A percentile compares a stretch with the other conserved stretches of the same genome.
phyloP scores from a whole-genome alignment of 2,329 filamentous ascomycete genomes.

The Balansia obtecta region DNA sequence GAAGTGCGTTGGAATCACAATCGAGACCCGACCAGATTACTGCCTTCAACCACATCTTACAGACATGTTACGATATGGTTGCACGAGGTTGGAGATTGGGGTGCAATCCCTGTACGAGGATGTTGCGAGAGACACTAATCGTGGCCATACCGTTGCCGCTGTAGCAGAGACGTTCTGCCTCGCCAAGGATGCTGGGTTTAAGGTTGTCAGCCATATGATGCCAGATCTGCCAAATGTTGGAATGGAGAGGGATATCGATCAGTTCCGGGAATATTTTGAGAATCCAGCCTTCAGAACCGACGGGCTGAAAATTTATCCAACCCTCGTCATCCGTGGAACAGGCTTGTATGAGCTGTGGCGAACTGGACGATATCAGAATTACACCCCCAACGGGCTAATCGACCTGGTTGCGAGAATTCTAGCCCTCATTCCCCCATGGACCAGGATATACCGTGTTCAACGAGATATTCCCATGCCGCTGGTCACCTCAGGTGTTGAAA shows the following conservation, averaged over 20 bases:
- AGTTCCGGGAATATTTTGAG: constrained; percentile 96
- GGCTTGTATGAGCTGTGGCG: constrained; percentile 96
- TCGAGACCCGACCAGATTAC: constrained; percentile 94
- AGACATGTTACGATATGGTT: constrained; percentile 95
- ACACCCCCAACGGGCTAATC: constrained; percentile 92
- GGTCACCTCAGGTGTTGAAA: constrained; percentile 96
- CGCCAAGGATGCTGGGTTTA: constrained; percentile 97
- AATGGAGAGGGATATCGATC: constrained; percentile 93
- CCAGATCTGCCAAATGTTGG: constrained; percentile 95
- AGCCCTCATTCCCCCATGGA: constrained; percentile 92
- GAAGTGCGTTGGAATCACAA: constrained; percentile 97
- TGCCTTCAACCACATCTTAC: constrained; percentile 91
- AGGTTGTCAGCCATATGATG: constrained; percentile 99
- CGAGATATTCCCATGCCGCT: constrained; percentile 99
- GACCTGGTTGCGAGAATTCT: constrained; percentile 95
- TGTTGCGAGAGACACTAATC: constrained; percentile 93
- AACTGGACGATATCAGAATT: constrained; percentile 94
- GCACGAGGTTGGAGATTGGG: constrained; percentile 85
- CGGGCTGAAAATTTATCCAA: constrained; percentile 95
- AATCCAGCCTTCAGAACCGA: constrained; percentile 94
- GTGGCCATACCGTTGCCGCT: constrained; percentile 88
- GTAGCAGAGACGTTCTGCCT: constrained; percentile 95
- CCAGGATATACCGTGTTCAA: constrained; percentile 94
- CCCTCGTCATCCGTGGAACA: constrained; percentile 90
- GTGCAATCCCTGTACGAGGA: constrained; percentile 97